These are phyloP conservation scores for Dichotomocladium elegans DNA, from an alignment of 371 early-diverging fungal species.

Conservation along the genomic window DNA sequence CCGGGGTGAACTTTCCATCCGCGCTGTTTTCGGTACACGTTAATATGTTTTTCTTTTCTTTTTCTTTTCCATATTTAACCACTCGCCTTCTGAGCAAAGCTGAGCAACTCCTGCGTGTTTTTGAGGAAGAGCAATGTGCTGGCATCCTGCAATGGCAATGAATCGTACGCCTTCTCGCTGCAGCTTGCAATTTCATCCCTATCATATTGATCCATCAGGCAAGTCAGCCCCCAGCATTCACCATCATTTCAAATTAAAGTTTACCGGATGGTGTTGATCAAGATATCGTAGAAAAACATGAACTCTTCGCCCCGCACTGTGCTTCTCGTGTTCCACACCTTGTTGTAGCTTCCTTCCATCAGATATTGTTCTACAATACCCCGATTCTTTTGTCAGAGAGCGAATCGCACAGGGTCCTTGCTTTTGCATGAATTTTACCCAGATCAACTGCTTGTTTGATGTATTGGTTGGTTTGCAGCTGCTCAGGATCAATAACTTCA, in stretches of 20 bases:
- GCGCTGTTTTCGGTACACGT: conserved; percentile 42
- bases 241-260: not conserved
- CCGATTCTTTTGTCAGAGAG: no score
- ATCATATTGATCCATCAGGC: not conserved
- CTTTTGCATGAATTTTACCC: conserved; percentile 17
- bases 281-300: conserved; percentile 87
- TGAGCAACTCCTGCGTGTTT: conserved; percentile 68
- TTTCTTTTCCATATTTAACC: no score
- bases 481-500: conserved; percentile 84
- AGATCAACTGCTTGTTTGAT: conserved; percentile 90
- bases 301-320: conserved; percentile 90
- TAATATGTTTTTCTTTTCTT: not conserved
- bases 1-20: conserved; percentile 82
- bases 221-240: not conserved
- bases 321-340: conserved; percentile 86
- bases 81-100: conserved; percentile 73
- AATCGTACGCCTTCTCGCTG: conserved; percentile 87
- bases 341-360: conserved; percentile 97
- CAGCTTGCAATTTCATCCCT: conserved; percentile 94
- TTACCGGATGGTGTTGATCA: conserved; percentile 90
- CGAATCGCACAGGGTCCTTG: not conserved
- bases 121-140: conserved; percentile 86
- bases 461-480: conserved; percentile 72
- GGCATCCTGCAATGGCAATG: conserved; percentile 84
- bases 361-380: conserved; percentile 75